phyloP scores from a whole-genome alignment of 1,139 yeast genomes.

The Hyphopichia burtonii region DNA sequence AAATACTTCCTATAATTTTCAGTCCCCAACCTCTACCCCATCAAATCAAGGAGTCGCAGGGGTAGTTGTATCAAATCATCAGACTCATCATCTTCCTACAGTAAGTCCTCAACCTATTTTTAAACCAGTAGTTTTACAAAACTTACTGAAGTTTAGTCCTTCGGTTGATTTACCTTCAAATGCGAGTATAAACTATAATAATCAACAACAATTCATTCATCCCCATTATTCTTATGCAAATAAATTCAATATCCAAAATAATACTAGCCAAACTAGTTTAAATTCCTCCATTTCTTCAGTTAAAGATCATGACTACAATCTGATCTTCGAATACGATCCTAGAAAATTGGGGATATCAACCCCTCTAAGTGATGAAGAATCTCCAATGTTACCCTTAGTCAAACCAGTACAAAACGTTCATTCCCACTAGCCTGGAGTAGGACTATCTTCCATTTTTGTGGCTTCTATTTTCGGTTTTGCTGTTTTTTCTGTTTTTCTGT shows the following conservation, averaged over 20 bases:
- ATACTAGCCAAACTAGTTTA: constrained; percentile 29
- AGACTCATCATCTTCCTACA: too few relatives aligned
- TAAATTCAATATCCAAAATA: constrained; percentile 16
- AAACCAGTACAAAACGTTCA: constrained; percentile 3
- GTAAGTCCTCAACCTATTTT: constrained; percentile 12
- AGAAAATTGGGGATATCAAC: constrained; percentile 26
- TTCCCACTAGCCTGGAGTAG: constrained; percentile 2
- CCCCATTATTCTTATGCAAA: constrained; percentile 6
- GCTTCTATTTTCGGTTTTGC: neutral
- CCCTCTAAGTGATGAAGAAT: constrained; percentile 35
- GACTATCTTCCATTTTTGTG: too few relatives aligned
- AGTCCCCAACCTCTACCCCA: neutral
- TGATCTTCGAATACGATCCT: constrained; percentile 30
- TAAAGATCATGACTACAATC: constrained; percentile 21
- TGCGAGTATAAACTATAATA: neutral
- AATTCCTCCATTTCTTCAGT: constrained; percentile 22
- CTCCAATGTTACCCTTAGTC: constrained; percentile 18
- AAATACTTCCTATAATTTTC: neutral
- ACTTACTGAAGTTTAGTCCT: constrained; percentile 6
- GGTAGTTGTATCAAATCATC: neutral
- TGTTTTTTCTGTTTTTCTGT: neutral
- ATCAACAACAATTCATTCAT: neutral
- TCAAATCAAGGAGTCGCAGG: neutral
- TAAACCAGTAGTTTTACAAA: constrained; percentile 15
- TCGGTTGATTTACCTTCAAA: constrained; percentile 3